Evolutionary conservation across 164 flowering plant species (phyloP).

Genomic region (Liquidambar formosana): DNA sequence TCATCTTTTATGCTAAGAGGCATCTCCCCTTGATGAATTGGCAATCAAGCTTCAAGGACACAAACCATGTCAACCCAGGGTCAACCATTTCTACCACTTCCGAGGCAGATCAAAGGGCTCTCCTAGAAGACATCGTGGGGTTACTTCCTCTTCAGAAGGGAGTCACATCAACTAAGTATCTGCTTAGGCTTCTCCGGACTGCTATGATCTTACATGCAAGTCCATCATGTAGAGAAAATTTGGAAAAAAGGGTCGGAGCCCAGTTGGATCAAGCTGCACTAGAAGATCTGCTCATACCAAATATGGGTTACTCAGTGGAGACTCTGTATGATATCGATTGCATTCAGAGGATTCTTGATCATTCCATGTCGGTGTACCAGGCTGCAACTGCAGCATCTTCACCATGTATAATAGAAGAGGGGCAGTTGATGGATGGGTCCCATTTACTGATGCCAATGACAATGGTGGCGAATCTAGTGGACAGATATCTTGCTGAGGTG

Average conservation of each 20-base stretch:
- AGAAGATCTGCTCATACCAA: constrained; percentile 59
- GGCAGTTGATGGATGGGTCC: constrained; percentile 25
- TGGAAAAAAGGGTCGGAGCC: constrained; percentile 45
- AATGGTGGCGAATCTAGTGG: constrained; percentile 53
- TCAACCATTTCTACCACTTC: constrained; percentile 33
- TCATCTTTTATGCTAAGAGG: constrained; percentile 43
- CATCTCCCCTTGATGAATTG: constrained; percentile 42
- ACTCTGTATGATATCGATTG: constrained; percentile 60
- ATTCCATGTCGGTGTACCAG: constrained; percentile 37
- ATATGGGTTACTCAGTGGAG: constrained; percentile 44
- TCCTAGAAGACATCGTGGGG: constrained; percentile 53
- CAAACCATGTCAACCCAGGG: constrained; percentile 13
- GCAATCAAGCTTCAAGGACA: constrained; percentile 27
- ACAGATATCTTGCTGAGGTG: constrained; percentile 59
- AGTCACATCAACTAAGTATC: constrained; percentile 39
- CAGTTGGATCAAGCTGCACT: constrained; percentile 53
- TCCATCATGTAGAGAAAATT: constrained; percentile 42
- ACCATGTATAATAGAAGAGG: constrained; percentile 40
- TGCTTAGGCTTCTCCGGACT: constrained; percentile 47
- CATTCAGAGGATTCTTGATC: constrained; percentile 56
- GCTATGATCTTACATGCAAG: constrained; percentile 49
- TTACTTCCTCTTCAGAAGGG: constrained; percentile 45
- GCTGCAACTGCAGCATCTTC: constrained; percentile 21
- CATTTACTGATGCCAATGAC: constrained; percentile 41
- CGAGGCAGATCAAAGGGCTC: constrained; percentile 43